A percentile compares a stretch with the other conserved stretches of the same genome.
phyloP scores from a whole-genome alignment of 169 alveolate species.

The Amoebophrya sp. region DNA sequence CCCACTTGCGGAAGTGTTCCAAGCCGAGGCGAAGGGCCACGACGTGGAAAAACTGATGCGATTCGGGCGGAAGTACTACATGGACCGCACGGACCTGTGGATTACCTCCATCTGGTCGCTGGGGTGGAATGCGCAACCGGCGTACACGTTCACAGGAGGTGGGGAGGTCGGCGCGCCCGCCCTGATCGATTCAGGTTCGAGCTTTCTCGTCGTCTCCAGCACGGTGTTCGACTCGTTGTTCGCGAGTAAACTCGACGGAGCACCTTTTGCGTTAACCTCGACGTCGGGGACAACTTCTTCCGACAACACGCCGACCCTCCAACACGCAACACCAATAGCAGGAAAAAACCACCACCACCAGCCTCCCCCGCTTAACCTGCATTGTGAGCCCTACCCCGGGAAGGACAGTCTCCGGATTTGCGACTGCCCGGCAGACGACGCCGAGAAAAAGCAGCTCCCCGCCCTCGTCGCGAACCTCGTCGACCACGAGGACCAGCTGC shows the following conservation, averaged over 20 bases:
- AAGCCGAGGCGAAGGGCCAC: too few relatives aligned
- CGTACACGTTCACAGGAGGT: neutral
- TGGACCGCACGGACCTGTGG: neutral
- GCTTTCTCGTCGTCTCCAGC: neutral
- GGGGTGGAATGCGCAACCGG: neutral
- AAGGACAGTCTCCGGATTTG: neutral
- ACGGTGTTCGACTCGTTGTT: neutral
- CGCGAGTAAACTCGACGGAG: too few relatives aligned
- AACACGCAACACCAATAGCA: too few relatives aligned
- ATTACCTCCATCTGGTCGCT: neutral
- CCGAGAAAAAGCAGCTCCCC: neutral
- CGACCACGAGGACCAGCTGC: neutral
- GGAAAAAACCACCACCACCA: too few relatives aligned
- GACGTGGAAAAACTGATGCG: too few relatives aligned
- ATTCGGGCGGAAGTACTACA: neutral
- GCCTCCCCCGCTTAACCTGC: too few relatives aligned
- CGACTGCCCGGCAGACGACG: neutral
- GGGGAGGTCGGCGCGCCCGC: neutral
- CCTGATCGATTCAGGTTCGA: neutral
- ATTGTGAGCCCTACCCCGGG: neutral
- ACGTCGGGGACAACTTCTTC: too few relatives aligned
- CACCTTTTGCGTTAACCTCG: too few relatives aligned
- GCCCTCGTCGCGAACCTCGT: neutral
- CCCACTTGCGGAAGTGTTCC: too few relatives aligned
- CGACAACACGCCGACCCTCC: too few relatives aligned